Percentiles rank a stretch among this genome's conserved stretches.
Evolutionary conservation across 306 rosid genomes (phyloP).

Genomic region (Fagus crenata): DNA sequence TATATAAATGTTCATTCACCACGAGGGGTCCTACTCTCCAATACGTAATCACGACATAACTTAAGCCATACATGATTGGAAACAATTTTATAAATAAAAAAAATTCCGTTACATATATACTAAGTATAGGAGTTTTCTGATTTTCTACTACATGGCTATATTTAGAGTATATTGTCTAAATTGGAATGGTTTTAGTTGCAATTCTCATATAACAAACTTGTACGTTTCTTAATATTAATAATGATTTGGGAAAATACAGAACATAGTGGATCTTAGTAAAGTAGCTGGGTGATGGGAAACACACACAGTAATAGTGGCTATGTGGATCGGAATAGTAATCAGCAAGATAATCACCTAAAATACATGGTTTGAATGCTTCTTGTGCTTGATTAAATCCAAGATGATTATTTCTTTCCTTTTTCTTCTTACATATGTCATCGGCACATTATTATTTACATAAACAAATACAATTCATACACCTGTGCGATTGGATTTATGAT

Average conservation of each 20-base stretch:
- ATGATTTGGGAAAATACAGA: background rate
- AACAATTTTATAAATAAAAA: too few species aligned
- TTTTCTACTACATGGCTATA: background rate
- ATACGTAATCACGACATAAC: too few species aligned
- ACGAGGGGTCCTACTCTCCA: too few species aligned
- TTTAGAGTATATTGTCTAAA: background rate
- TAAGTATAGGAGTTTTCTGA: too few species aligned
- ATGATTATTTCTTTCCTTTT: background rate
- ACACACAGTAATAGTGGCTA: too few species aligned
- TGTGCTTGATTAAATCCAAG: background rate
- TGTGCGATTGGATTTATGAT: too few species aligned
- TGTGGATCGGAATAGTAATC: too few species aligned
- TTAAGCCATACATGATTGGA: too few species aligned
- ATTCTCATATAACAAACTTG: background rate
- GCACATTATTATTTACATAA: background rate
- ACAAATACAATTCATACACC: too few species aligned
- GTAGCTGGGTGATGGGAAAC: too few species aligned
- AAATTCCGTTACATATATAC: background rate
- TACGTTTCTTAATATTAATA: background rate
- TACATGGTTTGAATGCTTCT: background rate
- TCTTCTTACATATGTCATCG: background rate
- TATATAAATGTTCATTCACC: background rate
- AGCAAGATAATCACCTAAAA: too few species aligned
- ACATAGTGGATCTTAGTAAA: background rate
- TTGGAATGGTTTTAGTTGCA: background rate